Base-by-base conservation (phyloP, 345 rosid species). In the Citrus inodora region DNA sequence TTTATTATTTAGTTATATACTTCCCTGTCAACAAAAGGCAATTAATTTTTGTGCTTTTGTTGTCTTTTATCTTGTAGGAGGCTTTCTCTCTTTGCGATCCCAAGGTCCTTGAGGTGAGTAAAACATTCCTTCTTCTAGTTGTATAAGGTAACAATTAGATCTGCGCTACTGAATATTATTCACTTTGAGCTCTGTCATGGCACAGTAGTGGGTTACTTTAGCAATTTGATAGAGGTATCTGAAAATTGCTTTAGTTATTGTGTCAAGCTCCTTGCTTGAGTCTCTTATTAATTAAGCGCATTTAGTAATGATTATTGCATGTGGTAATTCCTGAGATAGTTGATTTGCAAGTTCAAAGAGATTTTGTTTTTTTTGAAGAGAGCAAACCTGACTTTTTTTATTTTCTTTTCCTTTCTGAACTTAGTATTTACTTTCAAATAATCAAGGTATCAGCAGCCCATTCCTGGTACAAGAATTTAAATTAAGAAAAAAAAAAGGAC, bases 81-180 rank as follows among this genome's bases (percentile, higher is more conserved):
- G 88, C 97, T 42, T 95, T 95, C 84, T 86, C 91, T 81, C 94
- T 95, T 42, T 93, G 98, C 85, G 87, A 91, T 87, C 91, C 93
- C 77, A 87, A 88, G 84, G 85, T 88, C 71, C 89, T 92, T 66
- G 97, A 93, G 93, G 99, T 91, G 37, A 81, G 88, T 78, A 56
- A 64, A 22, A 59, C 30, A 53, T 74, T 82, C 77, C 79, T 67
- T 46, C 40, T 59, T 55, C 51, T 63, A 75, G 67, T 60, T 55
- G 32, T 76, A 3, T 37, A 75, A 21, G 56, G 59, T 76, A 35
- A 62, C 56, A 30, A 30, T 64, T 69, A 33, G 72, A 67, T 76
- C 55, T n/a, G 24, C 14, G 1, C 3, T 16, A 24, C 35, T 73
- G 33, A 60, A 59, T 19, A 40, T 60, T n/a, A 55, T 66, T 77